These are phyloP conservation scores for Saccharomyces jurei DNA, from an alignment of 805 yeast genomes.

Conservation along the genomic window DNA sequence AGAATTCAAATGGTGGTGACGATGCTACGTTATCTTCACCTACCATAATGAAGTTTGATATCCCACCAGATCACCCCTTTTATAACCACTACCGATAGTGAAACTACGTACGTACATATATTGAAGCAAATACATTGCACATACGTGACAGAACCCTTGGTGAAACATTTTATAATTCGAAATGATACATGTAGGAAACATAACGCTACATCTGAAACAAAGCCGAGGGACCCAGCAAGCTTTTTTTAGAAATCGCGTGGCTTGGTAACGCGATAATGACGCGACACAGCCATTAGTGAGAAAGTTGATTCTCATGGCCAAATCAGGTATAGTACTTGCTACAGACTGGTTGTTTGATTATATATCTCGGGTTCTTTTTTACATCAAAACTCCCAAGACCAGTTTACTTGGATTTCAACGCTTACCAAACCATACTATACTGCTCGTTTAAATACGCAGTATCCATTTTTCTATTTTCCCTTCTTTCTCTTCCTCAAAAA, in stretches of 20 bases:
- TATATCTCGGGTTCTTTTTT: not conserved
- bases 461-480: not conserved
- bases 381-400: not conserved
- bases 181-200: not conserved
- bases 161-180: not conserved
- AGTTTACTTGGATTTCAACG: not conserved
- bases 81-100: conserved; percentile 4
- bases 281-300: not conserved
- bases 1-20: not conserved
- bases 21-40: not conserved
- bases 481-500: not conserved
- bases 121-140: not conserved
- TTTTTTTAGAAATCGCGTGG: not conserved
- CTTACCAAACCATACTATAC: not conserved
- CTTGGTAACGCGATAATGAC: not conserved
- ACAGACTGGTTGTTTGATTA: not conserved
- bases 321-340: not conserved
- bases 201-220: not conserved
- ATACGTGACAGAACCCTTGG: not conserved
- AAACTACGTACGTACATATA: not conserved
- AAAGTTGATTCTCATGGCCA: not conserved
- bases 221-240: not conserved
- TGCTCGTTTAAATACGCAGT: not conserved
- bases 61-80: conserved; percentile 18
- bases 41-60: conserved; percentile 8